Evolutionary conservation across 1,284 basidiomycete genomes (phyloP).

Genomic region (Retiboletus flavoniger): DNA sequence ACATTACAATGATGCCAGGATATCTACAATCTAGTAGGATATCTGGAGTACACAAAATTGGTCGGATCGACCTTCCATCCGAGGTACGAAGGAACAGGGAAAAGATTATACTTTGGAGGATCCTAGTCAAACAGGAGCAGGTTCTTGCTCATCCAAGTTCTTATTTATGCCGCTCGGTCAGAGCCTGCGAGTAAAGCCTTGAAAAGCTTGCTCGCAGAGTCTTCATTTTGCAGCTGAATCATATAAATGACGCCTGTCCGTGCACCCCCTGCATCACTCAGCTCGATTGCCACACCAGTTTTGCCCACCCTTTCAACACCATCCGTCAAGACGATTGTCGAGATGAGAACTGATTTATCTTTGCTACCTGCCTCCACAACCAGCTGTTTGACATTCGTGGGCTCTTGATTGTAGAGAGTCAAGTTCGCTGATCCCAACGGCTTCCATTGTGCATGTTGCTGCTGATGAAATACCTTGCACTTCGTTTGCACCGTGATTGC

Average conservation of each 20-base stretch:
- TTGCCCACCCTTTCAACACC: constrained; percentile 98
- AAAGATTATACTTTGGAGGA: background rate
- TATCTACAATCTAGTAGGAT: constrained; percentile 12
- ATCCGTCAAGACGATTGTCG: constrained; percentile 92
- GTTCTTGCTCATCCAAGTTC: background rate
- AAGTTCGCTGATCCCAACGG: constrained; percentile 85
- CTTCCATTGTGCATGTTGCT: constrained; percentile 97
- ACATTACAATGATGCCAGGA: constrained; percentile 8
- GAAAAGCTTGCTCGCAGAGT: constrained; percentile 81
- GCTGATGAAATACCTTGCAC: constrained; percentile 97
- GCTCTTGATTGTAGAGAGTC: constrained; percentile 82
- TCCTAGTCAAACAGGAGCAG: background rate
- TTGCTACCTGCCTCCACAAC: constrained; percentile 90
- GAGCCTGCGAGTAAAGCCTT: constrained; percentile 87
- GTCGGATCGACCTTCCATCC: background rate
- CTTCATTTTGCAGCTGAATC: constrained; percentile 92
- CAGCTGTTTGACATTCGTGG: constrained; percentile 90
- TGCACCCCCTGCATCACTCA: constrained; percentile 80
- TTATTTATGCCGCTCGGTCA: constrained; percentile 48
- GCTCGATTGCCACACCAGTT: constrained; percentile 94
- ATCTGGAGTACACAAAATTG: constrained; percentile 6
- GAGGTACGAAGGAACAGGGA: background rate
- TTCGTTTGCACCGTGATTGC: constrained; percentile 91
- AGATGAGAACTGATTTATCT: constrained; percentile 79
- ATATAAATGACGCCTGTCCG: constrained; percentile 98